Percentiles rank a stretch among this genome's conserved stretches.
These are phyloP conservation scores for Clarireedia hainanense DNA, from an alignment of 2,329 filamentous ascomycete species.

Conservation along the genomic window DNA sequence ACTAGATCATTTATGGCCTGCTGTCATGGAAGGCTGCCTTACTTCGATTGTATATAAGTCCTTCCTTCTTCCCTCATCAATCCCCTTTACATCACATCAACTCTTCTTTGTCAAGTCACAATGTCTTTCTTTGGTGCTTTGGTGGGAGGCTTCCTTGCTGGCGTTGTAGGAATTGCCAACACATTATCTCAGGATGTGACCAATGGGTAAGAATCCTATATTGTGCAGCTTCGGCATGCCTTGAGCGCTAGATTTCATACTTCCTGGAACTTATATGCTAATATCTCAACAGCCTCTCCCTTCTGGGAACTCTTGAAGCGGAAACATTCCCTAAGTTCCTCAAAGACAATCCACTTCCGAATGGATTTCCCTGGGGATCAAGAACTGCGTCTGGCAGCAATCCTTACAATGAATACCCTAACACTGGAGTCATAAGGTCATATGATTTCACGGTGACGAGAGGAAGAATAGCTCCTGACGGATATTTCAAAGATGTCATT, in stretches of 20 bases:
- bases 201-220: slow-evolving; percentile 17
- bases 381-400: slow-evolving; percentile 33
- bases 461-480: slow-evolving; percentile 32
- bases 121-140: slow-evolving; percentile 14
- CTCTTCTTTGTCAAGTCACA: not conserved
- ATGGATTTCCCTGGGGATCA: slow-evolving; percentile 45
- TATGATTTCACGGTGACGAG: slow-evolving; percentile 29
- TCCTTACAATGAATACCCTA: slow-evolving; percentile 31
- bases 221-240: not conserved
- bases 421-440: slow-evolving; percentile 33
- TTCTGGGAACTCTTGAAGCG: slow-evolving; percentile 8
- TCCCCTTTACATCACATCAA: too few species aligned
- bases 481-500: slow-evolving; percentile 45
- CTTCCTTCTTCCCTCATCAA: too few species aligned
- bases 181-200: slow-evolving; percentile 19
- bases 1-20: too few species aligned
- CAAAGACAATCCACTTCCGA: slow-evolving; percentile 32
- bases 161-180: slow-evolving; percentile 11
- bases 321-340: not conserved
- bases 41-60: too few species aligned
- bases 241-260: not conserved
- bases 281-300: not conserved
- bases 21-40: too few species aligned
- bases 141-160: slow-evolving; percentile 6
- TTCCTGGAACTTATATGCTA: not conserved